A percentile compares a stretch with the other conserved stretches of the same genome.
phyloP scores from a whole-genome alignment of 1,284 basidiomycete species.

The Microbotryum silenes-acaulis region DNA sequence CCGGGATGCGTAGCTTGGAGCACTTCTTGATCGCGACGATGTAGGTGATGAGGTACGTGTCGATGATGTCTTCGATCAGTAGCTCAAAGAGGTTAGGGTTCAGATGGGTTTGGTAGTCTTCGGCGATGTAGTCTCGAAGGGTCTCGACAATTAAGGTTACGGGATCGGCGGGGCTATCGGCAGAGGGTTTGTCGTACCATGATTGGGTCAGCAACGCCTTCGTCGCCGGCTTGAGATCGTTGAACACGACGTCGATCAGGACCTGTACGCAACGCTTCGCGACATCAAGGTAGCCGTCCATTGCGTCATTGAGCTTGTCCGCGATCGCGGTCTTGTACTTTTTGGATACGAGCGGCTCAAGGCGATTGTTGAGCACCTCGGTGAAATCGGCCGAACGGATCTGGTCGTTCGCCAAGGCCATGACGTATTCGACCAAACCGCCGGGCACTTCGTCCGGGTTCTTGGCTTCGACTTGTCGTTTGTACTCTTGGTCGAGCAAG shows the following conservation, averaged over 20 bases:
- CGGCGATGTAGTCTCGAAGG: slow-evolving; percentile 83
- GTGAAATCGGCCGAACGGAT: slow-evolving; percentile 92
- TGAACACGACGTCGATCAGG: slow-evolving; percentile 89
- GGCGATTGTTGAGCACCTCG: slow-evolving; percentile 71
- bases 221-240: slow-evolving; percentile 82
- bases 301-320: slow-evolving; percentile 85
- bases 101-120: slow-evolving; percentile 81
- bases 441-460: slow-evolving; percentile 63
- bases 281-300: slow-evolving; percentile 96
- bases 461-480: slow-evolving; percentile 64
- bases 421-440: slow-evolving; percentile 90
- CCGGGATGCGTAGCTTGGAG: slow-evolving; percentile 79
- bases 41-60: slow-evolving; percentile 83
- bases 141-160: slow-evolving; percentile 85
- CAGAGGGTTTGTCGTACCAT: slow-evolving; percentile 56
- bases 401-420: slow-evolving; percentile 97
- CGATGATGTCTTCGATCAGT: slow-evolving; percentile 84
- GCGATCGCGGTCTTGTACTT: slow-evolving; percentile 81
- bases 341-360: slow-evolving; percentile 85
- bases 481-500: slow-evolving; percentile 74
- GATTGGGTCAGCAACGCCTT: slow-evolving; percentile 70
- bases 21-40: slow-evolving; percentile 78
- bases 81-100: slow-evolving; percentile 87
- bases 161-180: slow-evolving; percentile 50
- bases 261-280: slow-evolving; percentile 94